Percentiles rank a stretch among this genome's conserved stretches.
Evolutionary conservation across 768 basidiomycete genomes (phyloP).

Genomic region (Russula virescens): DNA sequence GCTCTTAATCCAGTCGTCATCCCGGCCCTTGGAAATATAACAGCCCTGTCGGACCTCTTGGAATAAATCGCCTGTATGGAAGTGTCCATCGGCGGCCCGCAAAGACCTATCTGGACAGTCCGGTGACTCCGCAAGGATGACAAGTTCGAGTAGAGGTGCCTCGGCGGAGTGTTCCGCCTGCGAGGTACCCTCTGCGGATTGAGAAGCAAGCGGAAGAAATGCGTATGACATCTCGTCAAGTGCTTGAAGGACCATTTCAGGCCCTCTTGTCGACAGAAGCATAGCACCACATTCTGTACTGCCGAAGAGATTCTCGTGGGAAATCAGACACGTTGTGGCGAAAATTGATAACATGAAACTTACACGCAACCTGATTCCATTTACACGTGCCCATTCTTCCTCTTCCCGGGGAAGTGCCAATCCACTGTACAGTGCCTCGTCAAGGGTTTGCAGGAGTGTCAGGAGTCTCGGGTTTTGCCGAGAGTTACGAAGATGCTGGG

Average conservation of each 20-base stretch:
- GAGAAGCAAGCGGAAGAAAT: slow-evolving; percentile 53
- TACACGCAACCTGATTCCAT: slow-evolving; percentile 60
- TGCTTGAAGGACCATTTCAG: slow-evolving; percentile 48
- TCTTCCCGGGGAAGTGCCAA: slow-evolving; percentile 60
- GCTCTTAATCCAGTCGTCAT: slow-evolving; percentile 85
- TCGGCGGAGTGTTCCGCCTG: slow-evolving; percentile 45
- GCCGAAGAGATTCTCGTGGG: slow-evolving; percentile 64
- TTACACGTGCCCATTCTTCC: slow-evolving; percentile 62
- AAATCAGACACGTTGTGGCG: slow-evolving; percentile 26
- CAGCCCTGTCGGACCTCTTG: slow-evolving; percentile 51
- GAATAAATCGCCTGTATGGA: slow-evolving; percentile 82
- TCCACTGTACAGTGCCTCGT: slow-evolving; percentile 63
- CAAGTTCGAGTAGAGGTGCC: slow-evolving; percentile 53
- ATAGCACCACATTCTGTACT: slow-evolving; percentile 77
- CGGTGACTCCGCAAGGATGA: slow-evolving; percentile 58
- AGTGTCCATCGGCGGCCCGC: slow-evolving; percentile 58
- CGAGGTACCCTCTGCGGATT: slow-evolving; percentile 25
- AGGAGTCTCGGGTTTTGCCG: slow-evolving; percentile 57
- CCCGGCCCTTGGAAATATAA: slow-evolving; percentile 64
- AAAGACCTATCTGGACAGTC: slow-evolving; percentile 63
- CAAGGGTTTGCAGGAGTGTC: slow-evolving; percentile 46
- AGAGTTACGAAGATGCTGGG: slow-evolving; percentile 54
- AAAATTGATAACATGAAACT: slow-evolving; percentile 27
- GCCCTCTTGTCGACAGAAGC: slow-evolving; percentile 53
- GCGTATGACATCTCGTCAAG: slow-evolving; percentile 60